Base-by-base conservation (phyloP, 305 asterid genomes). In the Plantago coronopus region DNA sequence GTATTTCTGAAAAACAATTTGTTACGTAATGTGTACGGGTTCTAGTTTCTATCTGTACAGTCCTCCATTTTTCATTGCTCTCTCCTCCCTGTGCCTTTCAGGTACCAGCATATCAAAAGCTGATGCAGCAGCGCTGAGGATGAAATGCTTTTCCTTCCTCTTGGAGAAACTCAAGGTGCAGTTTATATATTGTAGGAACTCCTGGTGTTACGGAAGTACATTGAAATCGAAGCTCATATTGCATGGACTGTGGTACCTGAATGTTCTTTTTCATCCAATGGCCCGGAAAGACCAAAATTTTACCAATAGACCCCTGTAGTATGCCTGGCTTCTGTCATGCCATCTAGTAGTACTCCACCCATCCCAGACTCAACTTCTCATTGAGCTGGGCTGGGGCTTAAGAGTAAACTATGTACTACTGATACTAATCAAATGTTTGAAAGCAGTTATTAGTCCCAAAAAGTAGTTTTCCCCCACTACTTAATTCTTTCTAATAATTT, bases 31-130 rank as follows among this genome's bases (percentile, higher is more conserved):
- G 5, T 46, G 34, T 29, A 20, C 23, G 1, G 4, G 18, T 22
- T 29, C 37, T 12, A 25, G 12, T 25, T 53, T 53, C 17, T 53
- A 14, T 25, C 10, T 25, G 58, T 37, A 7, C 11, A 5, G 42
- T 25, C 57, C 3, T 9, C 10, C 12, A 17, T 31, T n/a, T 27
- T 42, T 31, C 51, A 40, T 20, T 59, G 38, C 48, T 56, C 64
- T 57, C 49, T 58, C 22, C 61, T 68, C 62, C 65, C 14, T 71
- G 50, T 69, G 62, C 22, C 59, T 63, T 59, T 63, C 83, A 89
- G 99, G 99, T 74, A 78, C 95, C 70, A 75, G 69, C 78, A 79
- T 89, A 62, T 81, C 99, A 65, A 84, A 79, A 82, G 74, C 17
- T 71, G 97, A 85, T 60, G 95, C 97, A 22, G 83, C 83, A 45